A percentile compares a stretch with the other conserved stretches of the same genome.
Evolutionary conservation across 2,329 filamentous ascomycete species (phyloP).

Genomic region (Aspergillus intermedius): DNA sequence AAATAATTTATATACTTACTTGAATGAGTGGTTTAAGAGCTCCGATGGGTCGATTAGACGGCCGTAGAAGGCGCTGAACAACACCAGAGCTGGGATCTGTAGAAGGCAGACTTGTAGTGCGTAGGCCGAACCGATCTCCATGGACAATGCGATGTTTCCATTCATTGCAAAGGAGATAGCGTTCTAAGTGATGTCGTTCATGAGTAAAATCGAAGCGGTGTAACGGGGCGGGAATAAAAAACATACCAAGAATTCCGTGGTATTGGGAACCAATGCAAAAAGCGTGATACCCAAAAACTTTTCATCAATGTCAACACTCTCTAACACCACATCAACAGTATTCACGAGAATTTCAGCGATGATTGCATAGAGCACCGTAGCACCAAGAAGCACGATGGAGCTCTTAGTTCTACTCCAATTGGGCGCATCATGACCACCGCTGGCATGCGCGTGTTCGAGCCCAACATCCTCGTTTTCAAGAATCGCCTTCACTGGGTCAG

Average conservation of each 20-base stretch:
- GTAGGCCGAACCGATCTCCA: conserved; percentile 98
- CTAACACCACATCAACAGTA: conserved; percentile 91
- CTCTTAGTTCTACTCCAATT: conserved; percentile 96
- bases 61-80: conserved; percentile 76
- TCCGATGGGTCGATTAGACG: conserved; percentile 49
- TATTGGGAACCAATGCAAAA: conserved; percentile 95
- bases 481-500: conserved; percentile 30
- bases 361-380: conserved; percentile 88
- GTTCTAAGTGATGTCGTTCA: conserved; percentile 51
- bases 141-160: conserved; percentile 94
- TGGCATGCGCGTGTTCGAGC: conserved; percentile 38
- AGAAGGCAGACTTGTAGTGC: conserved; percentile 92
- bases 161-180: conserved; percentile 99
- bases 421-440: conserved; percentile 88
- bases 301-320: conserved; percentile 85
- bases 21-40: conserved; percentile 47
- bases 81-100: conserved; percentile 85
- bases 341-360: conserved; percentile 96
- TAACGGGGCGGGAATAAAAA: neutral
- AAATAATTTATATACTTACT: conserved; percentile 34
- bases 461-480: conserved; percentile 45
- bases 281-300: conserved; percentile 96
- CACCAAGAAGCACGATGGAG: conserved; percentile 76
- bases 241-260: conserved; percentile 88
- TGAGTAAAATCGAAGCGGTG: neutral